Conservation (phyloP, 2,329 filamentous ascomycete genomes). For the Raffaelea deltoideospora region DNA sequence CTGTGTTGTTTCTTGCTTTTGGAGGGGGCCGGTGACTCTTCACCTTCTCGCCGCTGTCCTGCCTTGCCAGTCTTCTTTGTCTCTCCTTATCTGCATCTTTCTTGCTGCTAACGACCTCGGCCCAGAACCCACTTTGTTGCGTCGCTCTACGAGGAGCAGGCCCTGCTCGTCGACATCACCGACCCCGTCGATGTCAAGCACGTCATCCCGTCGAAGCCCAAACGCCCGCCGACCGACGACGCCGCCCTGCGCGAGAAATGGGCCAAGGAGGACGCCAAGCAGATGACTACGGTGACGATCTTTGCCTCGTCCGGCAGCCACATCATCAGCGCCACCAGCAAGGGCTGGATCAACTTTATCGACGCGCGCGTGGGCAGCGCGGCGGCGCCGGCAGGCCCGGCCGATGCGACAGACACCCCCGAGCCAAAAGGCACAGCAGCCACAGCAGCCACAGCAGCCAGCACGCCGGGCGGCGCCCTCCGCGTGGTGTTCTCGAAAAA, state of each 20-base stretch:
- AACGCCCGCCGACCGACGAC: constrained; percentile 58
- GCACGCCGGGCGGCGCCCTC: too few species aligned
- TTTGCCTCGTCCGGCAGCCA: constrained; percentile 78
- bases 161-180: constrained; percentile 70
- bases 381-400: too few species aligned
- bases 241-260: constrained; percentile 65
- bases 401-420: too few species aligned
- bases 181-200: constrained; percentile 57
- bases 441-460: too few species aligned
- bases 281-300: constrained; percentile 83
- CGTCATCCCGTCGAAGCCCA: constrained; percentile 66
- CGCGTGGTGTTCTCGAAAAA: constrained; percentile 82
- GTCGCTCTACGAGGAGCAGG: constrained; percentile 86
- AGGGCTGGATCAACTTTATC: constrained; percentile 93
- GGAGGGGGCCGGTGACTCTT: too few species aligned
- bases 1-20: too few species aligned
- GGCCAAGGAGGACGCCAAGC: constrained; percentile 80
- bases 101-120: too few species aligned
- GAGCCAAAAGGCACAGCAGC: too few species aligned
- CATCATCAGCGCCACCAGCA: constrained; percentile 84
- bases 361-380: too few species aligned
- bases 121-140: constrained; percentile 75
- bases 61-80: too few species aligned
- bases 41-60: too few species aligned
- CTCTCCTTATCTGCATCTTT: too few species aligned